These are phyloP conservation scores for Heliosperma pusillum DNA, from an alignment of 148 eudicot genomes.

Conservation along the genomic window DNA sequence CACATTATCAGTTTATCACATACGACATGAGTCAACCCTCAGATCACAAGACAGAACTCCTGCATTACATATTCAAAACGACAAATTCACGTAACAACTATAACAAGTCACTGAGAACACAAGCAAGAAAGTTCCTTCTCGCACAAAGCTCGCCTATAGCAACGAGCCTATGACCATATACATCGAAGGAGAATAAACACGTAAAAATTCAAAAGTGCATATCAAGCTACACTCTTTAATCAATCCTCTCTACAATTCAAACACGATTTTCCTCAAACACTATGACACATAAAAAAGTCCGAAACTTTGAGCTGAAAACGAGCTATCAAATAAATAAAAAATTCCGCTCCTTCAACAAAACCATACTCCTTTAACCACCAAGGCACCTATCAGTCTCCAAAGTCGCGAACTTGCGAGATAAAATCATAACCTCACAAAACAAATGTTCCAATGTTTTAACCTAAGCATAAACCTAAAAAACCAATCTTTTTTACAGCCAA, in stretches of 20 bases:
- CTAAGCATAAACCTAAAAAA: not conserved
- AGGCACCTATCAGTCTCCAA: not conserved
- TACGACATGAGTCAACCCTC: not conserved
- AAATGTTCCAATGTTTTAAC: not conserved
- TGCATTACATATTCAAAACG: not conserved
- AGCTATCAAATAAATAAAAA: not conserved
- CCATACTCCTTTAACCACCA: not conserved
- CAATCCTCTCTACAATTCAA: not conserved
- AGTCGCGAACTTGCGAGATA: not conserved
- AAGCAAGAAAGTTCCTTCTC: not conserved
- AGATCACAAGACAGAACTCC: not conserved
- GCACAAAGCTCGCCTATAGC: not conserved
- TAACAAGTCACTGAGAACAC: not conserved
- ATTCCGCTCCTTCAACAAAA: not conserved
- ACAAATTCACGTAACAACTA: not conserved
- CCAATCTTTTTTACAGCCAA: not conserved
- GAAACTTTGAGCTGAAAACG: not conserved
- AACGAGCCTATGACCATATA: not conserved
- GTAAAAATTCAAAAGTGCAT: not conserved
- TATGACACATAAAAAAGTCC: not conserved
- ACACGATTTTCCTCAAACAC: not conserved
- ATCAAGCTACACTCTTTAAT: conserved; percentile 2
- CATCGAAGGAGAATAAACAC: not conserved
- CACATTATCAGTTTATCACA: not conserved
- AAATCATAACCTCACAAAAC: not conserved